phyloP scores from a whole-genome alignment of 169 alveolate species.

The Plasmodium malariae region DNA sequence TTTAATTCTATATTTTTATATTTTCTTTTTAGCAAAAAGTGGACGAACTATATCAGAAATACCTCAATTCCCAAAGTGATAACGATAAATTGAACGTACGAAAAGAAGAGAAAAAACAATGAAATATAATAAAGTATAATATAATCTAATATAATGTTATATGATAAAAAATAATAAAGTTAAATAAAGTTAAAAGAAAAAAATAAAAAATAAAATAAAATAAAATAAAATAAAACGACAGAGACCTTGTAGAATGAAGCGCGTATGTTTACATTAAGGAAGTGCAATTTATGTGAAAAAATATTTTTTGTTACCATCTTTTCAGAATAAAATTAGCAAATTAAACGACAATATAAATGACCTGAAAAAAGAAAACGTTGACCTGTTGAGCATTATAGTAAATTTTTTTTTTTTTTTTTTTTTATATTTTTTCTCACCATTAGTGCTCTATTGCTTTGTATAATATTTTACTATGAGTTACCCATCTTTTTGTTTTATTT shows the following conservation, averaged over 20 bases:
- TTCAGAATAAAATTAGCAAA: conserved; percentile 38
- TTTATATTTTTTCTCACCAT: background rate
- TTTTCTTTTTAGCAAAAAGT: conserved; percentile 44
- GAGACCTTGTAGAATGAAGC: no score
- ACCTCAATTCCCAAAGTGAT: conserved; percentile 33
- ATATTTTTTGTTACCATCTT: background rate
- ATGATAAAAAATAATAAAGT: no score
- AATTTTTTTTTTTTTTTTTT: background rate
- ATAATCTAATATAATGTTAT: no score
- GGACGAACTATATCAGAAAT: conserved; percentile 53
- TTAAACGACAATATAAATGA: conserved; percentile 30
- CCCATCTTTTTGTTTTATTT: no score
- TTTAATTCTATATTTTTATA: no score
- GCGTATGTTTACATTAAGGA: no score
- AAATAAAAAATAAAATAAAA: no score
- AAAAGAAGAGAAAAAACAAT: background rate
- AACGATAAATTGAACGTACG: conserved; percentile 41
- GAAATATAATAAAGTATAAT: background rate
- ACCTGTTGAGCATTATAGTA: conserved; percentile 28
- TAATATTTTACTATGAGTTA: no score
- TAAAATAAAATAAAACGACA: no score
- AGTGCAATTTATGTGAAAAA: no score
- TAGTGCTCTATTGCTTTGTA: no score
- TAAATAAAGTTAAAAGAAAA: no score
- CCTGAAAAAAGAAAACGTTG: conserved; percentile 36